Base-by-base conservation (phyloP, 352 stramenopile genomes). In the Thalassiosira hispida region DNA sequence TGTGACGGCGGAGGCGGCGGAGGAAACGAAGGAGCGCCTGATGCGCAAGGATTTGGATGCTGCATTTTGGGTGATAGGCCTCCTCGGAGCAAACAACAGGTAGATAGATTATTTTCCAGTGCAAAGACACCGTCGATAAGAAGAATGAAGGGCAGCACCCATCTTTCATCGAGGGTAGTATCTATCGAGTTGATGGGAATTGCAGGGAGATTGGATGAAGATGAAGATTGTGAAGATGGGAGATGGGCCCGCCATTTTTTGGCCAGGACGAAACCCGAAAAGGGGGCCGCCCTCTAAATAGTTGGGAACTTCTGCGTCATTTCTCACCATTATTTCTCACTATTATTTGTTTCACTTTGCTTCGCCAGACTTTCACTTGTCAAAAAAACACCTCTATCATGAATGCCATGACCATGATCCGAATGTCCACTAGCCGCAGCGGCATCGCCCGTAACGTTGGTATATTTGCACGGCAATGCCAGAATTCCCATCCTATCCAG, bases 391-490 rank as follows among this genome's bases (percentile, higher is more conserved):
- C 29, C 46, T n/a, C 25, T 18, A 29, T 18, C 46, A 55, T 52
- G 53, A 42, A 61, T 49, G n/a, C 33, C 9, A 72, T 56, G 63
- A 47, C 33, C 9, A 72, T 56, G 63, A 47, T 72, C 25, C 33
- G 63, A 53, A 61, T 33, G 56, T 22, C 52, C 5, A 12, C 9
- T 18, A 31, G 66, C 6, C 22, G 52, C 38, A 20, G 23, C 42
- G 56, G 53, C 52, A n/a, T 65, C 25, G 14, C 62, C 40, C 52
- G 29, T 47, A 63, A 49, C 42, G 60, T 22, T 18, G 20, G 60
- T 38, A 9, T 11, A 44, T 20, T 31, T 46, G 44, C 44, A 52
- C 20, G 62, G 42, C 42, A 61, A 38, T 42, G 40, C 18, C 40
- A 38, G 7, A 46, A 20, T 44, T 52, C 44, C 14, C 62, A 44